A percentile compares a stretch with the other conserved stretches of the same genome.
Evolutionary conservation across 1,284 basidiomycete genomes (phyloP).

Genomic region (Takashimella tepidaria): DNA sequence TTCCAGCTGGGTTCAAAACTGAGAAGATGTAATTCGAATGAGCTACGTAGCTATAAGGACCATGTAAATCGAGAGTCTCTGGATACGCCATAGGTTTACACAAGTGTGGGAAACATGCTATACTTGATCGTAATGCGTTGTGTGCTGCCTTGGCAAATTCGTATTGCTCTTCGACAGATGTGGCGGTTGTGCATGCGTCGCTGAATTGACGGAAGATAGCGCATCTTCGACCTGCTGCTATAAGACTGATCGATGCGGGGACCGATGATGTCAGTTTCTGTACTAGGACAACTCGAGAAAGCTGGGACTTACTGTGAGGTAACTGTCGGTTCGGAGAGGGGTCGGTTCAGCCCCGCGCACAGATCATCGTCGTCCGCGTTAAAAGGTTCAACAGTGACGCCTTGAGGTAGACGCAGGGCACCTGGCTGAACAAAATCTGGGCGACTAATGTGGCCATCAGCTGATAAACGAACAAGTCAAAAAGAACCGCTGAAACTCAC

Average conservation of each 20-base stretch:
- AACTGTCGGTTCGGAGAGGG: not conserved
- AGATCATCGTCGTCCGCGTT: conserved; percentile 18
- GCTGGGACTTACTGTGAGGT: not conserved
- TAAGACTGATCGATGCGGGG: not conserved
- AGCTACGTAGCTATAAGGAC: conserved; percentile 13
- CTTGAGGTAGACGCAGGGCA: conserved; percentile 17
- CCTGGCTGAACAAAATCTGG: conserved; percentile 21
- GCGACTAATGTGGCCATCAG: conserved; percentile 2
- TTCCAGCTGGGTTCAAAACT: conserved; percentile 14
- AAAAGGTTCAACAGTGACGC: conserved; percentile 17
- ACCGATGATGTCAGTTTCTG: no score
- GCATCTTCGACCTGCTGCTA: conserved; percentile 14
- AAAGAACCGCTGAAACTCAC: no score
- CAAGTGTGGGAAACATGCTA: conserved; percentile 12
- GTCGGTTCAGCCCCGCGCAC: not conserved
- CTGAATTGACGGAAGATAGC: conserved; percentile 21
- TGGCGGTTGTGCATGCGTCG: conserved; percentile 16
- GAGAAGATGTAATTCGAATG: conserved; percentile 21
- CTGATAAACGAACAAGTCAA: not conserved
- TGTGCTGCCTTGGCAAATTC: conserved; percentile 13
- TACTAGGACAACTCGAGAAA: no score
- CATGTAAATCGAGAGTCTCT: conserved; percentile 17
- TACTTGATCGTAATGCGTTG: conserved; percentile 14
- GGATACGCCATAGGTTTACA: conserved; percentile 12
- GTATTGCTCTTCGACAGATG: conserved; percentile 18